These are phyloP conservation scores for Candida xyloterini DNA, from an alignment of 805 yeast species.

Conservation along the genomic window DNA sequence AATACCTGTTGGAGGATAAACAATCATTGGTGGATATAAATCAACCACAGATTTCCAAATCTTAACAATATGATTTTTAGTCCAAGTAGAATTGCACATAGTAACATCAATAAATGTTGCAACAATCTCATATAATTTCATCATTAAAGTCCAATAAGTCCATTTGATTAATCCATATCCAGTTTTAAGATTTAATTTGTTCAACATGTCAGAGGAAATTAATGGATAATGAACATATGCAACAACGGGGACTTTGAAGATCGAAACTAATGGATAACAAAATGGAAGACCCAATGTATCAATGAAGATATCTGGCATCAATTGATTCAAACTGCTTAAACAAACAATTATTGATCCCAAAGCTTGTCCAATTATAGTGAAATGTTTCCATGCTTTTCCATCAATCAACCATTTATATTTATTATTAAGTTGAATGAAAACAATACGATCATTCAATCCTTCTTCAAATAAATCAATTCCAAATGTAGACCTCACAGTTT, in stretches of 20 bases:
- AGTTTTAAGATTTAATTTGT: slow-evolving; percentile 42
- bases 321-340: slow-evolving; percentile 62
- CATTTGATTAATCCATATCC: slow-evolving; percentile 39
- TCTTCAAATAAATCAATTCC: slow-evolving; percentile 27
- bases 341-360: slow-evolving; percentile 71
- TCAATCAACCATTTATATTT: slow-evolving; percentile 55
- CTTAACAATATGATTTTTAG: slow-evolving; percentile 63
- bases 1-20: slow-evolving; percentile 91
- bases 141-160: slow-evolving; percentile 69
- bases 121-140: slow-evolving; percentile 58
- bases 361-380: slow-evolving; percentile 86
- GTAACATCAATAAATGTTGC: slow-evolving; percentile 68
- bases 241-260: slow-evolving; percentile 68
- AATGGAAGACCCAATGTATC: slow-evolving; percentile 97
- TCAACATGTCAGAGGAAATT: slow-evolving; percentile 83
- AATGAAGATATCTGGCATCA: slow-evolving; percentile 85
- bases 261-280: slow-evolving; percentile 62
- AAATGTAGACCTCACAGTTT: slow-evolving; percentile 25
- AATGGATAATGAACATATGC: slow-evolving; percentile 96
- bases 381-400: slow-evolving; percentile 67
- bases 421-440: slow-evolving; percentile 32
- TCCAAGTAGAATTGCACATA: slow-evolving; percentile 89
- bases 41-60: slow-evolving; percentile 57
- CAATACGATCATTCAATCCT: slow-evolving; percentile 27
- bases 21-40: slow-evolving; percentile 37